These are phyloP conservation scores for Fonsecaea multimorphosa DNA, from an alignment of 2,329 filamentous ascomycete genomes.

Conservation along the genomic window DNA sequence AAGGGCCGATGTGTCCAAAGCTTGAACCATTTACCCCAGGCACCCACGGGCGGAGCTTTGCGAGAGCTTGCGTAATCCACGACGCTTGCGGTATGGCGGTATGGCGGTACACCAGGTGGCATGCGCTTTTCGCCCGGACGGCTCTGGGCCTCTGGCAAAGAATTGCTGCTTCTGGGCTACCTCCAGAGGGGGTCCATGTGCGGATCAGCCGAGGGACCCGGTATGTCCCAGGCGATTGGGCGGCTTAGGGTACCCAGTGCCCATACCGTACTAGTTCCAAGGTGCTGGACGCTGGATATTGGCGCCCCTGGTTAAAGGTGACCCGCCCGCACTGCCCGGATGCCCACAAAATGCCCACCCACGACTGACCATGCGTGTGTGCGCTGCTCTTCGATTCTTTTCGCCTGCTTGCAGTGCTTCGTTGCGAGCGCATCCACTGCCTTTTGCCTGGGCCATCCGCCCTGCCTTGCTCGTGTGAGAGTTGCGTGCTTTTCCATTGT, in stretches of 20 bases:
- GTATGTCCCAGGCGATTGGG: neutral
- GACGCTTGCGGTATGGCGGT: neutral
- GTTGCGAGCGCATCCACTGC: neutral
- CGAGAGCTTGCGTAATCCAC: slow-evolving; percentile 1
- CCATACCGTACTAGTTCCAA: neutral
- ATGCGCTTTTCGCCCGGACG: neutral
- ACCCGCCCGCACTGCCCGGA: neutral
- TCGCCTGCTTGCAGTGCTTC: neutral
- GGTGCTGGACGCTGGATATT: neutral
- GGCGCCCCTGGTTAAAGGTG: neutral
- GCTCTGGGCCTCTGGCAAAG: neutral
- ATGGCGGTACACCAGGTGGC: neutral
- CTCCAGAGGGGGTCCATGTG: neutral
- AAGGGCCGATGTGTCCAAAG: neutral
- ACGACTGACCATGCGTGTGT: neutral
- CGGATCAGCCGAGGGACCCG: slow-evolving; percentile 2
- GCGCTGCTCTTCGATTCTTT: neutral
- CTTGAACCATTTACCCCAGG: slow-evolving; percentile 3
- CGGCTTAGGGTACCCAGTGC: neutral
- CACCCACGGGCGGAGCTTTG: no score
- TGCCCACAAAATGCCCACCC: slow-evolving; percentile 3
- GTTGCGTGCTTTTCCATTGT: neutral
- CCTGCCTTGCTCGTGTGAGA: neutral
- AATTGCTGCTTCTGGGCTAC: neutral
- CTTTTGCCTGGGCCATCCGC: neutral